Evolutionary conservation across 2,329 filamentous ascomycete genomes (phyloP).

Genomic region (Leptosphaerulina australis): DNA sequence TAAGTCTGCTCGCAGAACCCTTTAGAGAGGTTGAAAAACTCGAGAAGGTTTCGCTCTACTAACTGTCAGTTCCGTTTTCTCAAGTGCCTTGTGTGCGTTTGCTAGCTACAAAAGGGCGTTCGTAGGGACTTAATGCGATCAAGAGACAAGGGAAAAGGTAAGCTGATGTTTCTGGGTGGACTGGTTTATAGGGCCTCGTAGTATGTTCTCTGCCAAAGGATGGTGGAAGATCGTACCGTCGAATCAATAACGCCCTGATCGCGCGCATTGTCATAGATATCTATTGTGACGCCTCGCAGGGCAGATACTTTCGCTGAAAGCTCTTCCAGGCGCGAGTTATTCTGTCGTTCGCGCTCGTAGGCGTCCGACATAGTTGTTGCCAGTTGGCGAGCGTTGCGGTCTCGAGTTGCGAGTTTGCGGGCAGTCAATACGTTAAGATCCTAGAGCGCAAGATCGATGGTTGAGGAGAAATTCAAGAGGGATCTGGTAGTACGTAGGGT

Average conservation of each 20-base stretch:
- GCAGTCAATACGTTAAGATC: no score
- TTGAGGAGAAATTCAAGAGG: background rate
- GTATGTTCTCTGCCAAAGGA: no score
- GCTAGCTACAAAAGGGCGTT: no score
- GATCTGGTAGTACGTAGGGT: background rate
- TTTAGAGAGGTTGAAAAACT: slow-evolving; percentile 82
- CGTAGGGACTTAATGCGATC: no score
- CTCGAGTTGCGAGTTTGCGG: background rate
- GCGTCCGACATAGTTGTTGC: slow-evolving; percentile 58
- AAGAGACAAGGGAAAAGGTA: no score
- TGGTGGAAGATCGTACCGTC: slow-evolving; percentile 70
- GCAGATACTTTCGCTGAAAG: slow-evolving; percentile 90
- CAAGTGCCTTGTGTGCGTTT: no score
- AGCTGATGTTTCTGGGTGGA: no score
- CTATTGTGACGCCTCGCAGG: slow-evolving; percentile 89
- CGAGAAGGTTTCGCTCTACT: slow-evolving; percentile 85
- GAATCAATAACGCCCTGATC: slow-evolving; percentile 77
- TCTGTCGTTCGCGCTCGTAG: slow-evolving; percentile 74
- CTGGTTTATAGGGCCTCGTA: no score
- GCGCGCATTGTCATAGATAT: slow-evolving; percentile 96
- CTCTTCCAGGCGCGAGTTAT: slow-evolving; percentile 91
- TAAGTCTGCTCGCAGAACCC: slow-evolving; percentile 80
- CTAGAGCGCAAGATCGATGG: background rate
- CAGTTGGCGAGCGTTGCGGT: background rate
- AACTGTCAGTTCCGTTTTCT: no score